Evolutionary conservation across 208 protist genomes (phyloP), one percentile per base, ranked within the genome.

Genomic region (Endotrypanum monterogeii): DNA sequence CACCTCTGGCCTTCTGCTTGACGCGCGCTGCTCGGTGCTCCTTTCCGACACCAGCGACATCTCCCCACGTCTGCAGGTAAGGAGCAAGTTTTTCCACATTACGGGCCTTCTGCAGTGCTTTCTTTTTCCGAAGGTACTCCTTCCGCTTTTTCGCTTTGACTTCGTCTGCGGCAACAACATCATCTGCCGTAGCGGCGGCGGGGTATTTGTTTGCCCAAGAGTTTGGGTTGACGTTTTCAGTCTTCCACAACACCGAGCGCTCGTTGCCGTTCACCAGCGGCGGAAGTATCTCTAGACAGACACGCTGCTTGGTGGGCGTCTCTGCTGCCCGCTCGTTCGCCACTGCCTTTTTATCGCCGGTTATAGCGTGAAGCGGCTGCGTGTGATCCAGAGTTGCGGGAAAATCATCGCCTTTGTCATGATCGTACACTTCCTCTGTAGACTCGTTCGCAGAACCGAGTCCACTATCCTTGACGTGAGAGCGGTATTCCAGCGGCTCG

Each of bases 61-160:
- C 14, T 0, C 1, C 65, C 73, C 54, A 46, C 18, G 55, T 25
- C 1, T 30, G 44, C 73, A 71, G 70, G 73, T 77, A 77, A 7
- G 73, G 73, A 2, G 73, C 63, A 30, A 67, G 23, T 41, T 1
- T 18, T 35, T 25, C 39, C n/a, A 35, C 9, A 3, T 44, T 30
- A 1, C 50, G 50, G 18, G 14, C 30, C 9, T 41, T 44, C 32
- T 57, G 67, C 30, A 41, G 1, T 20, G 18, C 48, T 23, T 12
- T n/a, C 37, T 44, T 70, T 48, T n/a, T 56, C 2, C 12, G 35
- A 25, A 44, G 28, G n/a, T 7, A 5, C 25, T 23, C 50, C 30
- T 60, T 51, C 16, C 62, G 62, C 9, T 30, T 48, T 25, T 23
- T 37, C 35, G 20, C 18, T 14, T 18, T 28, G 0, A 6, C 11